Percentiles rank a stretch among this genome's conserved stretches.
Conservation (phyloP, 768 basidiomycete species). For the Tricholoma sp. region DNA sequence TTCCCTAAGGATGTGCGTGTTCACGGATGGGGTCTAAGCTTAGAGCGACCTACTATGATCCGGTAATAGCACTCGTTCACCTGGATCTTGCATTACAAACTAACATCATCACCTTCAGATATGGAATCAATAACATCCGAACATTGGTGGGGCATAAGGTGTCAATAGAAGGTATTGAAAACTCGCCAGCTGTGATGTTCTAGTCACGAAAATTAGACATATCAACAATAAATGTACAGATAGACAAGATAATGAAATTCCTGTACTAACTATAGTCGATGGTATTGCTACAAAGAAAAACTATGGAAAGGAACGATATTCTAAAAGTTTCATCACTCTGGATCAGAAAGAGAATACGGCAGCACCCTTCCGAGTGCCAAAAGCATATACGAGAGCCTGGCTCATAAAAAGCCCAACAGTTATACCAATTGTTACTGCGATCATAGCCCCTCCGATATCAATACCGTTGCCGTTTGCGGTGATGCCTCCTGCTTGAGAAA, state of each 20-base stretch:
- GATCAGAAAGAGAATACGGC: constrained; percentile 79
- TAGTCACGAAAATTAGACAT: constrained; percentile 30
- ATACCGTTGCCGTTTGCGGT: constrained; percentile 77
- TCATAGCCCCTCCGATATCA: constrained; percentile 84
- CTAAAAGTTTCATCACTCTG: neutral
- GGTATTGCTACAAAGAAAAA: neutral
- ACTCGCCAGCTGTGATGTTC: constrained; percentile 87
- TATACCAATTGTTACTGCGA: constrained; percentile 86
- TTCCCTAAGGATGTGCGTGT: constrained; percentile 95
- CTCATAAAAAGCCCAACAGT: constrained; percentile 89
- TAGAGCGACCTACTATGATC: constrained; percentile 99
- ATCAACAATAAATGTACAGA: constrained; percentile 4
- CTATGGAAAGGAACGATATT: neutral
- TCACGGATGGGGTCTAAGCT: constrained; percentile 91
- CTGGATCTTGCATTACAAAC: neutral
- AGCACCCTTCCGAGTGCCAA: constrained; percentile 78
- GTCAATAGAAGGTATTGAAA: constrained; percentile 83
- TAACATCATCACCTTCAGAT: constrained; percentile 40
- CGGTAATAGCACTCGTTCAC: constrained; percentile 45
- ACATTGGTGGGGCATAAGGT: constrained; percentile 98
- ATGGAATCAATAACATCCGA: constrained; percentile 96
- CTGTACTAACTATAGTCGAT: neutral
- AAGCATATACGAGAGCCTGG: constrained; percentile 82
- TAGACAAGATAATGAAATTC: neutral
- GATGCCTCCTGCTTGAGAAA: constrained; percentile 84